Base-by-base conservation (phyloP, 768 basidiomycete species). In the Trametes meyenii region DNA sequence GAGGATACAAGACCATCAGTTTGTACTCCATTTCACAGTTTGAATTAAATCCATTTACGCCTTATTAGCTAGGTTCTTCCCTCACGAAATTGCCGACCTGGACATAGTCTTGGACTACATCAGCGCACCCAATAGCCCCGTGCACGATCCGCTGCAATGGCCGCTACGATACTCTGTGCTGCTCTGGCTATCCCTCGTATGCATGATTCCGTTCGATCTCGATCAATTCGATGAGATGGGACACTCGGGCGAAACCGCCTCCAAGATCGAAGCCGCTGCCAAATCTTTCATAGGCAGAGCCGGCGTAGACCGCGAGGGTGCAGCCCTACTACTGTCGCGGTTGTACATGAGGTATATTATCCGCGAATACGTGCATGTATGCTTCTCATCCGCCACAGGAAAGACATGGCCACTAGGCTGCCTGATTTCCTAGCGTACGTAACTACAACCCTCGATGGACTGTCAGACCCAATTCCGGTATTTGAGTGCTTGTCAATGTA, bases 171-270 rank as follows among this genome's bases (percentile, higher is more conserved):
- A 96, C 70, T 81, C 90, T 33, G 77, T 92, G 24, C 79, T 99
- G 10, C 79, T 97, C 12, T 98, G 96, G 96, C 81, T 98, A n/a
- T 90, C 92, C 21, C 83, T 99, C 23, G 89, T 97, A 50, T 90
- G 91, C 77, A 93, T 92, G 77, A 88, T 98, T 17, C 97, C 97
- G 0, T 99, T 99, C 73, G 88, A 92, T 70, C 78, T 99, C 40
- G 81, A 85, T 33, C 90, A 93, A 67, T 93, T 97, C 55, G 93
- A 94, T 68, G 87, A 89, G 58, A 69, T 66, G 11, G 79, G 78
- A 2, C 71, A 76, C n/a, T 66, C 70, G 23, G 83, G 85, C 12
- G 72, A 79, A 48, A 91, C 90, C 1, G 85, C 86, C 0, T 65
- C 68, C 17, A 71, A 72, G 5, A 75, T 96, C 2, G 88, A 95